These are phyloP conservation scores for Crithidia acanthocephali DNA, from an alignment of 208 protist genomes.

Conservation along the genomic window DNA sequence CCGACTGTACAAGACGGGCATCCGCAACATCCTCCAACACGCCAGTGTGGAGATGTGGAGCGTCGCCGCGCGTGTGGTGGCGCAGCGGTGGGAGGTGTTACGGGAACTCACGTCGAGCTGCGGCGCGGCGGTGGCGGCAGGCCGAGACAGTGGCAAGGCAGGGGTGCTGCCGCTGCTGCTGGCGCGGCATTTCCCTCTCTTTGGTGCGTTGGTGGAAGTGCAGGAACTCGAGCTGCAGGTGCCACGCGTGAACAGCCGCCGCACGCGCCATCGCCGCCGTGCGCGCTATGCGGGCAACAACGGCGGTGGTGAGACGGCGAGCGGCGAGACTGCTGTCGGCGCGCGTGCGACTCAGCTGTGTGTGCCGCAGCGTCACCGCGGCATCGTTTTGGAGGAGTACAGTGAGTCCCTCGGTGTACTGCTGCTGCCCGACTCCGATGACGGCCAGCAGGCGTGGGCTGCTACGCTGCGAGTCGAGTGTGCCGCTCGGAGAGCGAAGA, in stretches of 20 bases:
- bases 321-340: neutral
- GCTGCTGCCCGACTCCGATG: slow-evolving; percentile 12
- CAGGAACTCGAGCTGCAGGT: slow-evolving; percentile 16
- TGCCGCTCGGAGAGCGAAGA: too few species aligned
- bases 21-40: slow-evolving; percentile 4
- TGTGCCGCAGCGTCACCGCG: slow-evolving; percentile 23
- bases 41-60: slow-evolving; percentile 20
- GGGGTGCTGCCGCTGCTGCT: slow-evolving; percentile 31
- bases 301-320: neutral
- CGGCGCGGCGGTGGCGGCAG: neutral
- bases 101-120: slow-evolving; percentile 7
- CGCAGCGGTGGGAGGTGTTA: slow-evolving; percentile 2
- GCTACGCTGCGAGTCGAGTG: neutral
- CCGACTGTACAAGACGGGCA: slow-evolving; percentile 1
- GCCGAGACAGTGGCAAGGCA: neutral
- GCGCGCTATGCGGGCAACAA: neutral
- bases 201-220: slow-evolving; percentile 45
- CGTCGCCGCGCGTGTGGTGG: slow-evolving; percentile 16
- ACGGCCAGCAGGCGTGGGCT: slow-evolving; percentile 12
- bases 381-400: slow-evolving; percentile 45
- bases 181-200: slow-evolving; percentile 48
- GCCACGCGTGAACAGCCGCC: neutral
- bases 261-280: slow-evolving; percentile 21
- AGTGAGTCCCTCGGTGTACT: slow-evolving; percentile 28
- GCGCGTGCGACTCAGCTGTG: slow-evolving; percentile 1